phyloP scores from a whole-genome alignment of 2,329 filamentous ascomycete genomes.

The Leptographium lundbergii region DNA sequence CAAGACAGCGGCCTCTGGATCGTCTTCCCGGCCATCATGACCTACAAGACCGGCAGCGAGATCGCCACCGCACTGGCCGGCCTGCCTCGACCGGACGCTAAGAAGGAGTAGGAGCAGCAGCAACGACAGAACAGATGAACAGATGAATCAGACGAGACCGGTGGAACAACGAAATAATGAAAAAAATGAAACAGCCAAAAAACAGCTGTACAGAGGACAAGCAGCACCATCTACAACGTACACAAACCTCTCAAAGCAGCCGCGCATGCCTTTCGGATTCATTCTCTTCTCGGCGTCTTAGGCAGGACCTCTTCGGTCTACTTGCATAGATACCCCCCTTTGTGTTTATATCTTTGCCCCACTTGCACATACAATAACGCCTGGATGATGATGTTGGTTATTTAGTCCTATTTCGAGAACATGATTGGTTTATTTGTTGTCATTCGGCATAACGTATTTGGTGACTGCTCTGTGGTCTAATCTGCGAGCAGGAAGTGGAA shows the following conservation, averaged over 20 bases:
- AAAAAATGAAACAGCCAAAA: no score
- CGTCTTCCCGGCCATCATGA: constrained; percentile 38
- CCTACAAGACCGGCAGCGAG: constrained; percentile 33
- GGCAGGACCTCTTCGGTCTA: constrained; percentile 7
- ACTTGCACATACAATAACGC: not conserved
- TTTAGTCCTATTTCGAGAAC: not conserved
- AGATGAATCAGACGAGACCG: not conserved
- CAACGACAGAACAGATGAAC: not conserved
- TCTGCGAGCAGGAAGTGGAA: not conserved
- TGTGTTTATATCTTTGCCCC: not conserved
- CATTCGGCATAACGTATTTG: not conserved
- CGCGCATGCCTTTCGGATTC: no score
- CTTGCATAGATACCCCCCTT: constrained; percentile 11
- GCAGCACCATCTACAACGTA: not conserved
- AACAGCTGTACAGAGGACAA: not conserved
- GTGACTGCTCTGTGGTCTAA: not conserved
- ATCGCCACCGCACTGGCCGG: constrained; percentile 32
- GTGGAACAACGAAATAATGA: not conserved
- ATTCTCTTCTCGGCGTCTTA: constrained; percentile 3
- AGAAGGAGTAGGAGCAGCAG: constrained; percentile 21
- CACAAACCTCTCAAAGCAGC: no score
- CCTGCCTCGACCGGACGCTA: constrained; percentile 14
- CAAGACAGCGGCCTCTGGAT: constrained; percentile 39
- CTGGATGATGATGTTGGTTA: not conserved
- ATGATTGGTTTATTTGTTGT: not conserved